Evolutionary conservation across 306 rosid species (phyloP), one percentile per base, ranked within the genome.

Genomic region (Hippophae gyantsensis): DNA sequence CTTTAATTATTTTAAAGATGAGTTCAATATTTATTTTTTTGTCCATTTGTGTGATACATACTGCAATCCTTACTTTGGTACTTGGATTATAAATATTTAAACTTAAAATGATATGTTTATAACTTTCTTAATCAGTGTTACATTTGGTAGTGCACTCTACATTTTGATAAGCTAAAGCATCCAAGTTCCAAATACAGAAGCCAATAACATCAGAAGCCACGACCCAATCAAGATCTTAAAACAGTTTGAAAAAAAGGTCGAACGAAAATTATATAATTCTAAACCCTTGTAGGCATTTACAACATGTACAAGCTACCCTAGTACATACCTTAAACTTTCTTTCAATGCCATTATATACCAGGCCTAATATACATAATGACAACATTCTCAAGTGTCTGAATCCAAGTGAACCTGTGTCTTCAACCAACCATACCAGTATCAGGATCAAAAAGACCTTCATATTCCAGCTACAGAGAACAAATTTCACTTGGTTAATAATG

Each of bases 391-490:
- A 26, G 44, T 46, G 48, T 42, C 10, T 46, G 53, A 70, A 42
- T 61, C 69, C 47, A 48, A n/a, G 14, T 7, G 51, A 57, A 56
- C 32, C 64, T 65, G 69, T 10, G 48, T 66, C 58, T 75, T 73
- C 70, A 59, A 63, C 61, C 13, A 55, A 49, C 43, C 82, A 87
- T 74, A 61, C 71, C 69, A 52, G 50, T 64, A 57, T 85, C 93
- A 43, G 86, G 78, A 77, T 82, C 63, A 5, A 81, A 69, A 64
- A 84, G 61, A 43, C 57, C 82, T 44, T 86, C 94, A 48, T 56
- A 69, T 76, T 85, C 97, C 81, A 86, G 61, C 95, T 93, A 89
- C 81, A 70, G 61, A 72, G 66, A 58, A 58, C 56, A 69, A 62
- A 72, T 59, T 25, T 7, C 63, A 43, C 51, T 52, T 56, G 13